Base-by-base conservation (phyloP, 176 grass and related monocot species). In the Oryza meyeriana region DNA sequence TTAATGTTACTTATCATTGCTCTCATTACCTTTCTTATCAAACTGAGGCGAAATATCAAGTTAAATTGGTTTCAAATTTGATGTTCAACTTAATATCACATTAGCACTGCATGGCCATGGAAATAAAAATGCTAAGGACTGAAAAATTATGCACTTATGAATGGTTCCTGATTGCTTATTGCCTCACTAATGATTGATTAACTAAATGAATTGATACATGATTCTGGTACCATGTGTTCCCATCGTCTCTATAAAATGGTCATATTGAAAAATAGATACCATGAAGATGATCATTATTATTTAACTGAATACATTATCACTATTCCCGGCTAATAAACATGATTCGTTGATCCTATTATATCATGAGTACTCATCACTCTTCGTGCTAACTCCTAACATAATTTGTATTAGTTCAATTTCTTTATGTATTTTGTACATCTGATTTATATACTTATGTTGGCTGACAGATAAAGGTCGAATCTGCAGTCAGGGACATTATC, bases 401-500 rank as follows among this genome's bases (percentile, higher is more conserved):
- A 61, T 73, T 42, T 79, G 17, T 25, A 3, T 77, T 59, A 17
- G 16, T 72, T 55, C 1, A 74, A 16, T 74, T 50, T 87, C 22
- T 44, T 87, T 70, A 17, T 38, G 4, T 67, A 63, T 76, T 74
- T 71, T 83, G 27, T 55, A 32, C 71, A 20, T 30, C 18, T 88
- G 75, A 72, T 66, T 66, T 41, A 61, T 78, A 44, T 71, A 32
- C 30, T 66, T 72, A 20, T 62, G 42, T 70, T 6, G 28, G 61
- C 65, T 85, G 66, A 84, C 87, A 98, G 90, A 84, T 88, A 62
- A 88, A 87, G 29, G 79, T 80, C 39, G 79, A 91, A 82, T 89
- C 88, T 79, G 83, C 82, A 44, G 84, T 95, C 55, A 86, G 84
- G 65, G 64, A 82, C 66, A 93, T 98, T 69, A 86, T 98, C 74